Base-by-base conservation (phyloP, 495 filamentous ascomycete species). In the Trichoderma virens region DNA sequence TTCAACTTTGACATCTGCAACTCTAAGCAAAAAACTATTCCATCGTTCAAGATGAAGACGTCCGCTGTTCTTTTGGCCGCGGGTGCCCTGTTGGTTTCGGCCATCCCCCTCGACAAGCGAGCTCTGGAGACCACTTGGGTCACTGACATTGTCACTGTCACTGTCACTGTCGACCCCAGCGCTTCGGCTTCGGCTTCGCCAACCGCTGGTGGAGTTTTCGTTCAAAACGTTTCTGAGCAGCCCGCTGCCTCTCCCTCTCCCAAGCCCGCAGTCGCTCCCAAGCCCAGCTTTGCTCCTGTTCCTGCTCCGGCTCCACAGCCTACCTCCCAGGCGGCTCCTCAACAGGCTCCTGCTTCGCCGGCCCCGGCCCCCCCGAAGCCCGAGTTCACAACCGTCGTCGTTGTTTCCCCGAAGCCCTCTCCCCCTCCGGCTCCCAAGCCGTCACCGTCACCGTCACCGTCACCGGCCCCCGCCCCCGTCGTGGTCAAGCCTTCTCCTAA, bases 21-120 rank as follows among this genome's bases (percentile, higher is more conserved):
- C 45, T 30, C 61, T 8, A 18, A 56, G 51, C 51, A 56, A 56
- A 56, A 23, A n/a, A 56, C 11, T 16, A 27, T 56, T 28, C 61
- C n/a, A n/a, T 18, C 2, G 63, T 31, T 43, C 76, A 84, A 82
- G 39, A 94, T 95, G 91, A 90, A 84, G n/a, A n/a, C n/a, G 74
- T 85, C 88, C 35, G 70, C 85, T 63, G 62, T 90, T 62, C 66
- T 90, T 68, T 79, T 85, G 70, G 80, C 82, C 54, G 76, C 88
- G 70, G 80, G 84, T 73, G 88, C 86, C 60, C 75, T 84, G 65
- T 77, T 88, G 74, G 83, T 81, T 61, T 68, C 85, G 66, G 86
- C 84, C 65, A 78, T 73, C 61, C 89, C 88, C 13, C 83, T 82
- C 34, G 77, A 84, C 64, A 80, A 83, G 74, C 83, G 84, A 63